Evolutionary conservation across 75 land plant genomes (phyloP).

Genomic region (Ceratopteris richardii): DNA sequence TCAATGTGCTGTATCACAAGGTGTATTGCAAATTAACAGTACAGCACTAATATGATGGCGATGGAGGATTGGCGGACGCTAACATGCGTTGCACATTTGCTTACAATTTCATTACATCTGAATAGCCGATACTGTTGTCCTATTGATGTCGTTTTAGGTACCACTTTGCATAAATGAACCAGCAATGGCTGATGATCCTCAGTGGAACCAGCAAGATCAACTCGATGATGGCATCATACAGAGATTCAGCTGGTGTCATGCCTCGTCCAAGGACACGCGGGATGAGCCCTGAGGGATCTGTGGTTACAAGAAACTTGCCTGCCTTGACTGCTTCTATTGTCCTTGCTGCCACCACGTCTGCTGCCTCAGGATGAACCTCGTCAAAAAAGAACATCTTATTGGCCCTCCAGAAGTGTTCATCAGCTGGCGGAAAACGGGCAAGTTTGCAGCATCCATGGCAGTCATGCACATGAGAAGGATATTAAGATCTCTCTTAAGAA

Average conservation of each 20-base stretch:
- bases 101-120: too few relatives aligned
- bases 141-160: too few relatives aligned
- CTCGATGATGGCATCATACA: neutral
- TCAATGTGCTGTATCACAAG: too few relatives aligned
- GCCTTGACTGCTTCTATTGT: slow-evolving; percentile 17
- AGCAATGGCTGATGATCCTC: neutral
- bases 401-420: slow-evolving; percentile 1
- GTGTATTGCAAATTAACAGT: too few relatives aligned
- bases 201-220: neutral
- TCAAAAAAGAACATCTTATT: slow-evolving; percentile 11
- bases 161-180: neutral
- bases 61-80: too few relatives aligned
- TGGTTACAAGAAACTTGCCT: slow-evolving; percentile 11
- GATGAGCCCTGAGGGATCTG: neutral
- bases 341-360: slow-evolving; percentile 15
- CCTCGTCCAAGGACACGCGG: neutral
- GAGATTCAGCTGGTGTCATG: slow-evolving; percentile 5
- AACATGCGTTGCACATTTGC: too few relatives aligned
- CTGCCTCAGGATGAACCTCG: neutral
- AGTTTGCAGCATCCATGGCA: too few relatives aligned
- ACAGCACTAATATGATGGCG: too few relatives aligned
- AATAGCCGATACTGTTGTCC: too few relatives aligned
- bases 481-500: too few relatives aligned
- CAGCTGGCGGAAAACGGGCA: too few relatives aligned
- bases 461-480: too few relatives aligned